Base-by-base conservation (phyloP, 2,329 filamentous ascomycete species). In the Microdochium bolleyi region DNA sequence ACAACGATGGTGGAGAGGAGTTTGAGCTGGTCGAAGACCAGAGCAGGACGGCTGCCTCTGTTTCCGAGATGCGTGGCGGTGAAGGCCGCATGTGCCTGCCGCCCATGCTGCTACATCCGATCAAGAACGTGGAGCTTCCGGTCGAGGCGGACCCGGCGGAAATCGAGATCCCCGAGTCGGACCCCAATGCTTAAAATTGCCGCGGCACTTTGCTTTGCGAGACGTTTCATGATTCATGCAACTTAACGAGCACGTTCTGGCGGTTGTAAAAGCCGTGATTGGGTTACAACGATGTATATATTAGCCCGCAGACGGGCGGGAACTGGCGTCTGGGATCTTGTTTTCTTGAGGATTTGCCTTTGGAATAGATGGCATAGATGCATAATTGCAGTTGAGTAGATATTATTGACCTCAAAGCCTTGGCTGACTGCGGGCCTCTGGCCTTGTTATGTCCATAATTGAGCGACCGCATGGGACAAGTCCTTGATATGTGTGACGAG, bases 31-130 rank as follows among this genome's bases (percentile, higher is more conserved):
- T 77, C 3, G 76, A 72, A 30, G 79, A 83, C 54, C 61, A 67
- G 61, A 77, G 68, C 62, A 77, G 74, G 66, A 70, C 78, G 54
- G 80, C 76, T 27, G 64, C 67, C 24, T 70, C 66, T 37, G 74
- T 81, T 7, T 67, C 70, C 44, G 66, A 70, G 57, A 85, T 83
- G 79, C 77, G 75, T 50, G 80, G 84, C 49, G 84, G 86, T 16
- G 88, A 92, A 68, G 89, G 89, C 11, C 80, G 91, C 55, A 95
- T 96, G 90, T 96, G 92, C 70, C 72, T 96, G 41, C 90, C 91
- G 8, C 89, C 88, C 1, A 92, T 96, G 85, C 71, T 96, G 56
- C 70, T 96, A 57, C 92, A 96, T 76, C 92, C 92, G 0, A 80
- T 96, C 51, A 96, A 96, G 74, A 79, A 82, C 51, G 79, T 92